These are phyloP conservation scores for Saccharomycopsis sp. DNA, from an alignment of 805 yeast species.

Conservation along the genomic window DNA sequence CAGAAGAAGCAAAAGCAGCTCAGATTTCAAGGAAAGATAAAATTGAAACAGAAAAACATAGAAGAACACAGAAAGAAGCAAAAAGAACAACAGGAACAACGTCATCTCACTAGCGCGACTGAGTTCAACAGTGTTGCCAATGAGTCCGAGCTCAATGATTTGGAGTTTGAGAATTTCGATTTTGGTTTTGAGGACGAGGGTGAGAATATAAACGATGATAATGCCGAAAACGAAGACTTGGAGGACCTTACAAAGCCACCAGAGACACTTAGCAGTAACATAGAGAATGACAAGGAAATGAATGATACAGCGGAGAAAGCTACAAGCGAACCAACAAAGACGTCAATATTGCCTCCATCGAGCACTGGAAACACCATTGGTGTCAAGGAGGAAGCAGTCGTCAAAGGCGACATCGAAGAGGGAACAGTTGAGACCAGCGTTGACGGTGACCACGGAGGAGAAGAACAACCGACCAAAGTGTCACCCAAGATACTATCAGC, in stretches of 20 bases:
- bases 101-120: constrained; percentile 2
- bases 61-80: constrained; percentile 1
- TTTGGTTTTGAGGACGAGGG: constrained; percentile 19
- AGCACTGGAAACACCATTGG: neutral
- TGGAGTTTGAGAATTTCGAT: constrained; percentile 19
- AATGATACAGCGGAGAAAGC: neutral
- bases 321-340: neutral
- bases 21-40: constrained; percentile 3
- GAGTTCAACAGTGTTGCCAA: constrained; percentile 2
- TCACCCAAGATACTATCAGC: no score
- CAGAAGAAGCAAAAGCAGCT: constrained; percentile 9
- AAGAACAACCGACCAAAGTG: no score
- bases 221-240: neutral
- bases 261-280: no score
- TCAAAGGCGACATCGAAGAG: neutral
- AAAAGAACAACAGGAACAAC: neutral
- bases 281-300: no score
- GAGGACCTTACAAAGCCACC: no score
- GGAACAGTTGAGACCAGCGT: neutral
- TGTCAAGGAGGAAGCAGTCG: neutral
- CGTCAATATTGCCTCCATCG: neutral
- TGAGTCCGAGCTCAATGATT: constrained; percentile 11
- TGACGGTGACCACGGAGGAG: no score
- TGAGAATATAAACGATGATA: constrained; percentile 2
- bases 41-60: constrained; percentile 8